phyloP scores from a whole-genome alignment of 148 eudicot species.

The Vaccinium darrowii region DNA sequence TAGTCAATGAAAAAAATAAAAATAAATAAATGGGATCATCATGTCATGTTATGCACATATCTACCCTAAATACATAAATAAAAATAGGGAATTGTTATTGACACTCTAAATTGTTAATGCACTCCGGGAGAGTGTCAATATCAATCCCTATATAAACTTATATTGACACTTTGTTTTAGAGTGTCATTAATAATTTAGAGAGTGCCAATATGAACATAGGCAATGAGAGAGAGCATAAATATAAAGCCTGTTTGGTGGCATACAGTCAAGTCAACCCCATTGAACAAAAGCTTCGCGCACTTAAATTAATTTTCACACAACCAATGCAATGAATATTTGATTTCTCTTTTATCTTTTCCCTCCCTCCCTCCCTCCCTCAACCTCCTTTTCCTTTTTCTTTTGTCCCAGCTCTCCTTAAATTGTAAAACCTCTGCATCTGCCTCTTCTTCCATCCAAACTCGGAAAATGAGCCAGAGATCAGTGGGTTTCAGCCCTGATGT shows the following conservation, averaged over 20 bases:
- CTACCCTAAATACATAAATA: neutral
- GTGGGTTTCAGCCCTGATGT: constrained; percentile 28
- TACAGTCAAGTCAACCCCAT: neutral
- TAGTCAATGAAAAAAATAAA: neutral
- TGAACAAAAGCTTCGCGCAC: neutral
- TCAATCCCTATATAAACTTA: too few relatives aligned
- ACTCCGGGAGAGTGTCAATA: too few relatives aligned
- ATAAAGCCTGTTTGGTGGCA: constrained; percentile 4
- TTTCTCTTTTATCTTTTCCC: neutral
- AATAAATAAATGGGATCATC: neutral
- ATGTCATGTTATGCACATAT: neutral
- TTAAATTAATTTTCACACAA: neutral
- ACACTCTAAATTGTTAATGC: too few relatives aligned
- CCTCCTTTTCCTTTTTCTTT: neutral
- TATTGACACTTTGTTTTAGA: too few relatives aligned
- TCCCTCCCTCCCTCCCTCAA: neutral
- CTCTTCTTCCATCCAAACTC: neutral
- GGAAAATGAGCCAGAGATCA: constrained; percentile 20
- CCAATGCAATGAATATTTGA: neutral
- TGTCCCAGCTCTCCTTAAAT: neutral
- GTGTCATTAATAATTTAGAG: too few relatives aligned
- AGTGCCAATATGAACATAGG: too few relatives aligned
- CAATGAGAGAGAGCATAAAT: neutral
- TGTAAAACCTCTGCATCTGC: constrained; percentile 8
- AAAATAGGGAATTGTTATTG: neutral